Base-by-base conservation (phyloP, 129 eudicot genomes). In the Flaveria sonorensis region DNA sequence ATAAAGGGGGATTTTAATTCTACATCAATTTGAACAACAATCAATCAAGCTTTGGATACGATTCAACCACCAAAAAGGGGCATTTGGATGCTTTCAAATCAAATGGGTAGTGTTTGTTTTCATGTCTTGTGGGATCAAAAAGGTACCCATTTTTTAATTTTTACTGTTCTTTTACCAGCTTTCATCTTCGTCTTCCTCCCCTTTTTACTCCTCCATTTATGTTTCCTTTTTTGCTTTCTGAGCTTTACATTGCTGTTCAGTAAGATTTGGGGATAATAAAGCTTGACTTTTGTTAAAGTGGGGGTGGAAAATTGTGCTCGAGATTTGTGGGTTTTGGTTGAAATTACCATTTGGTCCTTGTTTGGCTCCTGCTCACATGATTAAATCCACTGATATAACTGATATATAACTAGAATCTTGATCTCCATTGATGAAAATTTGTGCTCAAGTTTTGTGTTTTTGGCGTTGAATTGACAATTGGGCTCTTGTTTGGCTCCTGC, bases 91-190 rank as follows among this genome's bases (percentile, higher is more conserved):
- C 18, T 71, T 61, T 50, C 42, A 77, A 30, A 30, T 80, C 70
- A 83, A 85, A 89, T 87, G 95, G 85, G 88, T 78, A 19, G 78
- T 82, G 81, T 65, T 75, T 77, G 75, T 47, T 71, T 81, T 87
- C 43, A 76, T 76, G 69, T 65, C n/a, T 84, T 81, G 96, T 92
- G 97, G 93, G 91, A 89, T 85, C 96, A 68, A 78, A 75, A 86
- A 89, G 96, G 96, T 89, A 73, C 83, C 83, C 64, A 42, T 68
- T 78, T 70, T 84, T 8, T 9, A 64, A 64, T 81, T 45, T 71
- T 76, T 53, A 59, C 77, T 69, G 79, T 43, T 48, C 57, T 43
- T 76, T 51, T 13, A 13, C 71, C 73, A 26, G 40, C 82, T 73
- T 83, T 81, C 83, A 79, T 50, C 63, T 64, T 71, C 69, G 13